Percentiles rank a stretch among this genome's conserved stretches.
phyloP scores from a whole-genome alignment of 306 rosid genomes.

The Fragaria nilgerrensis region DNA sequence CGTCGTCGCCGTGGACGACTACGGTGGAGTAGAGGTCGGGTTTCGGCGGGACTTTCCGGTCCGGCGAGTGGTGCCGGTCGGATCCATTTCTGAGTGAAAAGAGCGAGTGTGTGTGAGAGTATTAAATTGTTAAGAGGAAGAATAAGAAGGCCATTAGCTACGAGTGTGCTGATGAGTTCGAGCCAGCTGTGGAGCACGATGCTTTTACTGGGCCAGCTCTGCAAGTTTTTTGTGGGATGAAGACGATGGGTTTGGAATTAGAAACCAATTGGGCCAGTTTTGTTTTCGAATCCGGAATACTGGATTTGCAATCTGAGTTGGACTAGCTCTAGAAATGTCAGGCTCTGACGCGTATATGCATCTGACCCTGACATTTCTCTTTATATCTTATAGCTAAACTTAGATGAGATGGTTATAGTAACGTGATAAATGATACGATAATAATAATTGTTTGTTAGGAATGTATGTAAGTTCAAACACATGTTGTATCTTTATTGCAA shows the following conservation, averaged over 20 bases:
- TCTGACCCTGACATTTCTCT: too few species aligned
- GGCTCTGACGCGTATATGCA: too few species aligned
- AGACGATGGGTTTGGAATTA: background rate
- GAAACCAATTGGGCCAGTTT: background rate
- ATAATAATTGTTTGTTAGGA: too few species aligned
- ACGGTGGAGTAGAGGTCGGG: slow-evolving; percentile 77
- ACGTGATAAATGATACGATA: too few species aligned
- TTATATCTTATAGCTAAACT: too few species aligned
- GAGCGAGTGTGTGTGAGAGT: background rate
- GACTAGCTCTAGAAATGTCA: too few species aligned
- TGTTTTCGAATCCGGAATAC: background rate
- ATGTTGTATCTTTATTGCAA: too few species aligned
- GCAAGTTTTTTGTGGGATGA: background rate
- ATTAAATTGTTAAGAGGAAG: background rate
- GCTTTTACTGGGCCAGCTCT: background rate
- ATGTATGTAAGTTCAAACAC: too few species aligned
- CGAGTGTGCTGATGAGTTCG: slow-evolving; percentile 2
- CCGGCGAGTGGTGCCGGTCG: slow-evolving; percentile 39
- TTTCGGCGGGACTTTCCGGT: slow-evolving; percentile 42
- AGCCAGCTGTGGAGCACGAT: slow-evolving; percentile 18
- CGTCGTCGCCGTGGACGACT: slow-evolving; percentile 60
- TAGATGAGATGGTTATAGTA: too few species aligned
- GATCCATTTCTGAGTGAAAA: slow-evolving; percentile 47
- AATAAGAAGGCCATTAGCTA: background rate
- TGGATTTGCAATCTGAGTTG: too few species aligned